Evolutionary conservation across 2,329 filamentous ascomycete genomes (phyloP).

Genomic region (Claviceps sp.): DNA sequence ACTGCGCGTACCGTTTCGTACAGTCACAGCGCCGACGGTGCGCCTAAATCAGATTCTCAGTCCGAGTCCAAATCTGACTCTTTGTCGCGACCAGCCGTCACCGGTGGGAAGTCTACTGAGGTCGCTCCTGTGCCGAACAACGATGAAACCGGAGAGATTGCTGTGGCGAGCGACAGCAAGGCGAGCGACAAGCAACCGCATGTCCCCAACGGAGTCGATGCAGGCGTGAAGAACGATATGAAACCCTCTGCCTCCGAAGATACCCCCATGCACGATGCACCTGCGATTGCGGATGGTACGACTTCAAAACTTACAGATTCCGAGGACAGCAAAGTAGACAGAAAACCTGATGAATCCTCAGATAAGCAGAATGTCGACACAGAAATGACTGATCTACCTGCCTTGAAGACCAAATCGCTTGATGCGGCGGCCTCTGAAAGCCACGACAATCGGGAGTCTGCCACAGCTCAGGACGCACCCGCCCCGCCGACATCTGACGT

Average conservation of each 20-base stretch:
- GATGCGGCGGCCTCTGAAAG: conserved; percentile 8
- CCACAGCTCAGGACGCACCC: conserved; percentile 8
- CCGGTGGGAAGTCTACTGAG: not conserved
- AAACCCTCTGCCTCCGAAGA: conserved; percentile 5
- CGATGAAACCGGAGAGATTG: conserved; percentile 5
- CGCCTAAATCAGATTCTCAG: conserved; percentile 7
- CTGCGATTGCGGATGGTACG: not conserved
- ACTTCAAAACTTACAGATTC: not conserved
- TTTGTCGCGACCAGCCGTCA: conserved; percentile 1
- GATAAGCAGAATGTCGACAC: conserved; percentile 8
- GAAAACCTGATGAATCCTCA: not conserved
- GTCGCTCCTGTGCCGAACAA: not conserved
- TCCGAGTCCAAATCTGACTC: conserved; percentile 5
- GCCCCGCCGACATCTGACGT: conserved; percentile 19
- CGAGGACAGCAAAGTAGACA: not conserved
- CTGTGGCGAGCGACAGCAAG: conserved; percentile 8
- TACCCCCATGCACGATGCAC: not conserved
- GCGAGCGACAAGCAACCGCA: not conserved
- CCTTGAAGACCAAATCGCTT: conserved; percentile 4
- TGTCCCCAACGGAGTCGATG: conserved; percentile 3
- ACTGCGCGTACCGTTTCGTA: not conserved
- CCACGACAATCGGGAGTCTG: conserved; percentile 6
- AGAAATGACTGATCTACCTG: conserved; percentile 15
- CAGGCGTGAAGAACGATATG: not conserved
- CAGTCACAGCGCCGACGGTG: conserved; percentile 2